phyloP scores from a whole-genome alignment of 805 yeast species.

The Candida michaelii region DNA sequence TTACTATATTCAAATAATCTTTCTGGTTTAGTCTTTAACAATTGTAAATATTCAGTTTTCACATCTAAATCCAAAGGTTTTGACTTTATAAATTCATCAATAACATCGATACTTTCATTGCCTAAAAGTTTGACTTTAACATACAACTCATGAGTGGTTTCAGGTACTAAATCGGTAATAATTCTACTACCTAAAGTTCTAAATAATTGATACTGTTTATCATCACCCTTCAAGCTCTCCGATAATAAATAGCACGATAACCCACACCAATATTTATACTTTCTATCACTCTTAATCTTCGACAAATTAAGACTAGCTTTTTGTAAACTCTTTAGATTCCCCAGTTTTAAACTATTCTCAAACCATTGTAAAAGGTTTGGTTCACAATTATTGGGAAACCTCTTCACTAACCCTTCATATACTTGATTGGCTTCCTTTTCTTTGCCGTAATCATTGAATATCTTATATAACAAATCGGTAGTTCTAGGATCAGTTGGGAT shows the following conservation, averaged over 20 bases:
- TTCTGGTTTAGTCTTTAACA: constrained; percentile 46
- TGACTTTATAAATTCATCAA: constrained; percentile 12
- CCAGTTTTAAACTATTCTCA: constrained; percentile 45
- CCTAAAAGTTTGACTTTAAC: constrained; percentile 44
- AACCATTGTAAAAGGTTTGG: constrained; percentile 58
- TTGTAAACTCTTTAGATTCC: constrained; percentile 53
- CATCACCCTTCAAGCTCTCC: constrained; percentile 22
- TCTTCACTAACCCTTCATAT: constrained; percentile 58
- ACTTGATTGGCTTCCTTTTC: constrained; percentile 43
- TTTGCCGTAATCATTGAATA: constrained; percentile 40
- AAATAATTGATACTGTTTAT: constrained; percentile 50
- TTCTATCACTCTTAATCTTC: constrained; percentile 25
- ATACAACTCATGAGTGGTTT: constrained; percentile 64
- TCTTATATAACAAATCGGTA: constrained; percentile 45
- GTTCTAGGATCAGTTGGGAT: constrained; percentile 58
- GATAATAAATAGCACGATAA: constrained; percentile 49
- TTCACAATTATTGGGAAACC: constrained; percentile 46
- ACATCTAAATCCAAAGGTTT: constrained; percentile 60
- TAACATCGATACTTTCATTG: constrained; percentile 5
- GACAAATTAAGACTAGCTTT: constrained; percentile 47
- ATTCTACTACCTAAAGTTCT: constrained; percentile 62
- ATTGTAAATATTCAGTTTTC: constrained; percentile 51
- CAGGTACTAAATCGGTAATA: constrained; percentile 52
- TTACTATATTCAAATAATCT: constrained; percentile 40
- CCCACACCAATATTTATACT: constrained; percentile 54